Evolutionary conservation across 805 yeast genomes (phyloP), one percentile per base, ranked within the genome.

Genomic region (Candida piceae): DNA sequence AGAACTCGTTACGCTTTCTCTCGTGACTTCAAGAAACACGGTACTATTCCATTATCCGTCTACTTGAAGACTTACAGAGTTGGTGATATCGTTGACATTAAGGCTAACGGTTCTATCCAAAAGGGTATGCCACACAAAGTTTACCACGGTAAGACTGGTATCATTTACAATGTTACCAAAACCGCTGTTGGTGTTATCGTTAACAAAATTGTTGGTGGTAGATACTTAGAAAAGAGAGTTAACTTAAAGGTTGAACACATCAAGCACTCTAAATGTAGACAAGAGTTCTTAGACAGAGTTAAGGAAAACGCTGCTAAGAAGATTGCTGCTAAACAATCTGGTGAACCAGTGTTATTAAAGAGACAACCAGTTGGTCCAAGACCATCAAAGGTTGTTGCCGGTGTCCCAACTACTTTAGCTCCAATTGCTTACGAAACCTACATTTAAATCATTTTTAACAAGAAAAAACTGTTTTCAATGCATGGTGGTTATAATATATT

Each of bases 121-220:
- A 89, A 90, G 84, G 97, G 97, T 86, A 87, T 93, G 96, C 98
- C 98, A 71, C 96, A 87, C 88, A 93, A 93, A 80, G 89, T 78
- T 84, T 93, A 93, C 96, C 97, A 93, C 81, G 98, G 98, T 76
- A 93, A 89, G 83, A 93, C 98, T 57, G 98, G 98, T 83, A 86
- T 93, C 61, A 80, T 93, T 55, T 93, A 80, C 95, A 93, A 93
- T 82, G 94, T 93, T 58, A 90, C 98, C 84, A 93, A 86, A 81
- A 74, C 95, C 50, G 77, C 98, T 53, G 97, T 93, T 55, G 98
- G 98, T 84, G 93, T 93, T 61, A 86, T 93, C 65, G 72, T 93
- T 69, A 84, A 93, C 94, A 93, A 93, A 84, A 80, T 89, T 70
- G 97, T 93, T 63, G 97, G 97, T 72, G 74, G 84, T 94, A 86